Evolutionary conservation across 768 basidiomycete species (phyloP).

Genomic region (Rhodotorula diobovata): DNA sequence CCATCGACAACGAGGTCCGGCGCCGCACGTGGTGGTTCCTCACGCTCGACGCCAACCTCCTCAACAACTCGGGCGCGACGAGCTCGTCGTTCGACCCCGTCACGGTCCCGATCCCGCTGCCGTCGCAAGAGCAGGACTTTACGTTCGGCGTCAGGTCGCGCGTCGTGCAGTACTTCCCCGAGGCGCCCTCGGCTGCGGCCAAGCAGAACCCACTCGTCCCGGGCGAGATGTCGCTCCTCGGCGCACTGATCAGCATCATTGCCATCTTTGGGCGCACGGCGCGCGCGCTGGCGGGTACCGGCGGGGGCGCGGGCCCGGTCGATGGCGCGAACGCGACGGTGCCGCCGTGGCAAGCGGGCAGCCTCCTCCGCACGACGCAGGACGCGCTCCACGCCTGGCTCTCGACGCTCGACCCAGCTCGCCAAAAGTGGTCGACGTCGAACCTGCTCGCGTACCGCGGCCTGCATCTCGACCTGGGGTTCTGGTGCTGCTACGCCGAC

Average conservation of each 20-base stretch:
- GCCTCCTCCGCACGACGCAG: background rate
- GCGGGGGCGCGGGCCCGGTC: too few species aligned
- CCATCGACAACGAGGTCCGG: conserved; percentile 2
- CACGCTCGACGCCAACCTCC: background rate
- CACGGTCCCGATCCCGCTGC: background rate
- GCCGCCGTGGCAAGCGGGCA: background rate
- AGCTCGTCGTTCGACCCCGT: background rate
- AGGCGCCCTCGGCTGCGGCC: background rate
- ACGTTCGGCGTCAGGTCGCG: conserved; percentile 1
- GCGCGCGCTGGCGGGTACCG: background rate
- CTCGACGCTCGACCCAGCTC: background rate
- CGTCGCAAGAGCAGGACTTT: conserved; percentile 4
- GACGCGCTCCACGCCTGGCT: background rate
- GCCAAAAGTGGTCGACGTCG: background rate
- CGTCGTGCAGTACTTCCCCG: background rate
- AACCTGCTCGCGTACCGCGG: conserved; percentile 13
- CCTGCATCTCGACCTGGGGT: conserved; percentile 4
- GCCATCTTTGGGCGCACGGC: background rate
- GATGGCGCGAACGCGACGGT: too few species aligned
- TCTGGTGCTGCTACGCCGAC: background rate
- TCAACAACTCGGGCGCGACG: background rate
- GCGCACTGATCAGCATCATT: background rate
- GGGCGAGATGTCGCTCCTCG: conserved; percentile 1
- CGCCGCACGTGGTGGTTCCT: conserved; percentile 4
- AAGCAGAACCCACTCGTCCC: background rate